Evolutionary conservation across 305 asterid genomes (phyloP).

Genomic region (Petunia hybrid): DNA sequence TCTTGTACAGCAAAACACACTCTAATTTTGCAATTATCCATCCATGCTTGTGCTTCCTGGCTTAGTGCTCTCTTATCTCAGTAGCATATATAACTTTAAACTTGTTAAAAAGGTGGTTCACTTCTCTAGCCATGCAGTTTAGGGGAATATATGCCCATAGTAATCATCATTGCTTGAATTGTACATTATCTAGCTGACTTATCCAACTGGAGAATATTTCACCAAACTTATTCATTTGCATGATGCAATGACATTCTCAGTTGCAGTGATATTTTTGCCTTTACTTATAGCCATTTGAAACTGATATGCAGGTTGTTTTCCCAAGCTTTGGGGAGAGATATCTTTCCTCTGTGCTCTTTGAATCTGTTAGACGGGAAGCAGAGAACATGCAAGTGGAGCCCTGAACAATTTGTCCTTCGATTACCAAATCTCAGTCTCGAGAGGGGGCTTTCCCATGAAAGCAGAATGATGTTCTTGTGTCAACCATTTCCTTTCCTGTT

Average conservation of each 20-base stretch:
- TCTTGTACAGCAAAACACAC: neutral
- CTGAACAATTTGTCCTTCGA: conserved; percentile 31
- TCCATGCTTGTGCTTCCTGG: conserved; percentile 23
- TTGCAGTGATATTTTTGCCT: neutral
- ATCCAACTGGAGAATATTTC: neutral
- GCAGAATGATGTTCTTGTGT: conserved; percentile 24
- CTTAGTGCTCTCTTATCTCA: neutral
- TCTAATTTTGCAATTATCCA: neutral
- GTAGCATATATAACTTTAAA: neutral
- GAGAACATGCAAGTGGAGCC: conserved; percentile 58
- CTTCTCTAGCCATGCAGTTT: no score
- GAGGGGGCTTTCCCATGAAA: no score
- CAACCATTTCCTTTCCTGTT: neutral
- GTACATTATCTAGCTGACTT: neutral
- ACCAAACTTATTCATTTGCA: conserved; percentile 3
- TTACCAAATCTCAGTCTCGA: neutral
- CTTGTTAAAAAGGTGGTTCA: neutral
- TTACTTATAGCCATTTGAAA: neutral
- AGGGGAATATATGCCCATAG: neutral
- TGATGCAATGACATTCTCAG: neutral
- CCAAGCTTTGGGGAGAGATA: conserved; percentile 65
- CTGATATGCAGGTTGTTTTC: conserved; percentile 48
- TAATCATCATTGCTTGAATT: conserved; percentile 1
- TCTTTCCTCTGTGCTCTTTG: conserved; percentile 57
- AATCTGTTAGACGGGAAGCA: conserved; percentile 54